phyloP scores from a whole-genome alignment of 2,329 filamentous ascomycete genomes.

The Penicillium sclerotiorum region DNA sequence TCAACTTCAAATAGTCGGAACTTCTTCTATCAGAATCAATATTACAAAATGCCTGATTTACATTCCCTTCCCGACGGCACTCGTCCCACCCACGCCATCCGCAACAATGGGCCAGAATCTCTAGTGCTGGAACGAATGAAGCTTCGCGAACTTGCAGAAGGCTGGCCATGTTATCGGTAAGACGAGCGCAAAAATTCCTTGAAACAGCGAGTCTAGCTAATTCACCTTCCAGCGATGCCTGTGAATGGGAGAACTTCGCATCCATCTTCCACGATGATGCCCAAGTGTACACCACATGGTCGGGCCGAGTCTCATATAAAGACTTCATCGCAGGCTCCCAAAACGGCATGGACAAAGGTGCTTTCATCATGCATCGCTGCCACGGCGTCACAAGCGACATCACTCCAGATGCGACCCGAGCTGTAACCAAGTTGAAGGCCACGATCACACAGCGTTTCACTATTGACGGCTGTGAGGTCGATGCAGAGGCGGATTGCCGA shows the following conservation, averaged over 20 bases:
- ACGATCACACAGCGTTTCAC: conserved; percentile 54
- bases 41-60: conserved; percentile 34
- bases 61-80: conserved; percentile 41
- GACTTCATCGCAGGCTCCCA: conserved; percentile 56
- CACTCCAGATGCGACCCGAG: conserved; percentile 40
- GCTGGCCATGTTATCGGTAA: conserved; percentile 49
- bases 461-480: conserved; percentile 46
- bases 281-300: conserved; percentile 56
- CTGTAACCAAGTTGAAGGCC: conserved; percentile 55
- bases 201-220: too few species aligned
- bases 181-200: too few species aligned
- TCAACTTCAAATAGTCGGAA: neutral
- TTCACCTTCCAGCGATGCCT: conserved; percentile 52
- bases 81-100: conserved; percentile 42
- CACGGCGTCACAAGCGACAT: conserved; percentile 51
- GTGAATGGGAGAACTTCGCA: conserved; percentile 56
- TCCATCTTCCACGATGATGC: conserved; percentile 55
- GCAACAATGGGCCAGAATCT: conserved; percentile 52
- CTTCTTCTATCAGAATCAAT: neutral
- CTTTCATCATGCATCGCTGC: conserved; percentile 60
- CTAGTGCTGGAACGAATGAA: conserved; percentile 51
- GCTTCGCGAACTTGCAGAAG: conserved; percentile 53
- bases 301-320: conserved; percentile 44
- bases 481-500: conserved; percentile 52
- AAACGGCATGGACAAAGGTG: conserved; percentile 53